Percentiles rank a stretch among this genome's conserved stretches.
phyloP scores from a whole-genome alignment of 2,329 filamentous ascomycete species.

The Colletotrichum zoysiae region DNA sequence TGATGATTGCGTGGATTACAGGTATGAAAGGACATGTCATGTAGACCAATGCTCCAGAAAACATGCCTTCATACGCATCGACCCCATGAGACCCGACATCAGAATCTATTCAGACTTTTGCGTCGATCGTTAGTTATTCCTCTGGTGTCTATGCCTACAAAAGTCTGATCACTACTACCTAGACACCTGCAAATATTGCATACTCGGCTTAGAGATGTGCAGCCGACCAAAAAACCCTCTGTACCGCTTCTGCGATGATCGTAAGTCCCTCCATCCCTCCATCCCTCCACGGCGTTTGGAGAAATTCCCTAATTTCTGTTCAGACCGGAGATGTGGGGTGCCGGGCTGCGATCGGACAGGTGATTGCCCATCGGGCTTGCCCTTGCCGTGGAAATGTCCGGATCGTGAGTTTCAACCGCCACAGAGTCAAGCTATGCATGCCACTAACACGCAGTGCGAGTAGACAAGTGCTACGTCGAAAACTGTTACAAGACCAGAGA shows the following conservation, averaged over 20 bases:
- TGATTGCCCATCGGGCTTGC: conserved; percentile 25
- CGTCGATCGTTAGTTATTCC: conserved; percentile 22
- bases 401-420: conserved; percentile 29
- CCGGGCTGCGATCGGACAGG: conserved; percentile 20
- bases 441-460: conserved; percentile 12
- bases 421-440: conserved; percentile 11
- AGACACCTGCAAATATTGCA: conserved; percentile 36
- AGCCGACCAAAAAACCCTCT: conserved; percentile 26
- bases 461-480: conserved; percentile 33
- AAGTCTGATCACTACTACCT: neutral
- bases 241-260: conserved; percentile 31
- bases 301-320: neutral
- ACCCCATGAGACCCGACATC: conserved; percentile 11
- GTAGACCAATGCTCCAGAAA: conserved; percentile 32
- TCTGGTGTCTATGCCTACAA: neutral
- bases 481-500: conserved; percentile 29
- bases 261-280: neutral
- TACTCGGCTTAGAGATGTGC: conserved; percentile 33
- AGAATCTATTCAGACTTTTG: conserved; percentile 37
- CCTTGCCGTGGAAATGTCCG: conserved; percentile 37
- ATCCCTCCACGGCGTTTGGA: neutral
- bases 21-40: conserved; percentile 25
- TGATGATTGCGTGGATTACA: conserved; percentile 9
- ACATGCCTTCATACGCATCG: conserved; percentile 35
- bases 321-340: conserved; percentile 34